A percentile compares a stretch with the other conserved stretches of the same genome.
phyloP scores from a whole-genome alignment of 495 filamentous ascomycete genomes.

The Rhizodiscina lignyota region DNA sequence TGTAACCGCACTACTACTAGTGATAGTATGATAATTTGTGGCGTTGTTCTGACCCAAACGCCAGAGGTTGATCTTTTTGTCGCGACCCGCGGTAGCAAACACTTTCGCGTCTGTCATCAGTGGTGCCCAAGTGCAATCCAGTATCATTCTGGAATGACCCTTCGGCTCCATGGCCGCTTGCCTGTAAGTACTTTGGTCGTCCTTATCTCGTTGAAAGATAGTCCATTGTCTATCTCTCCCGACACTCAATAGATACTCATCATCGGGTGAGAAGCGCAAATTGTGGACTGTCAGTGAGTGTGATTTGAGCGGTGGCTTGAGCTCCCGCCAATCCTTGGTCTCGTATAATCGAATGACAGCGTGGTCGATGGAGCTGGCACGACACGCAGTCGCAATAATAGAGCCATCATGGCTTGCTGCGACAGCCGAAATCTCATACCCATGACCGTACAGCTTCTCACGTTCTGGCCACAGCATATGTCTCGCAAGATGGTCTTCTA shows the following conservation, averaged over 20 bases:
- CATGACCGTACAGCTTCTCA: slow-evolving; percentile 96
- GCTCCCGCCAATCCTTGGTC: slow-evolving; percentile 69
- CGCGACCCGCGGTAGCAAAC: slow-evolving; percentile 79
- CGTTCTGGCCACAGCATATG: slow-evolving; percentile 91
- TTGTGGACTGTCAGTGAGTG: slow-evolving; percentile 75
- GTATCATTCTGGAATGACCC: slow-evolving; percentile 80
- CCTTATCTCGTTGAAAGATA: slow-evolving; percentile 41
- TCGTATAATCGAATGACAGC: slow-evolving; percentile 87
- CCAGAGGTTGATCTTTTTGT: slow-evolving; percentile 73
- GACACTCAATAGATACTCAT: slow-evolving; percentile 63
- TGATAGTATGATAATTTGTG: too few relatives aligned
- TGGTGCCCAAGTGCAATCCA: slow-evolving; percentile 71
- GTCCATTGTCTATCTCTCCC: slow-evolving; percentile 85
- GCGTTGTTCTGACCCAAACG: too few relatives aligned
- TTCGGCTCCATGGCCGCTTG: slow-evolving; percentile 45
- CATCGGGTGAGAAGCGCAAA: slow-evolving; percentile 61
- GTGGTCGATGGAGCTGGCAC: slow-evolving; percentile 80
- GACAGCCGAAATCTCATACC: slow-evolving; percentile 90
- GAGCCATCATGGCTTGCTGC: slow-evolving; percentile 58
- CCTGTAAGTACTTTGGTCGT: slow-evolving; percentile 28
- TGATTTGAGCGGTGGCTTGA: slow-evolving; percentile 61
- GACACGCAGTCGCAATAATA: slow-evolving; percentile 82
- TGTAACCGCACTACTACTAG: too few relatives aligned
- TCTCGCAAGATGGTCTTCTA: slow-evolving; percentile 77
- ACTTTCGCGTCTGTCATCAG: slow-evolving; percentile 12